Conservation (phyloP, 208 protist genomes). For the Leishmania braziliensis region DNA sequence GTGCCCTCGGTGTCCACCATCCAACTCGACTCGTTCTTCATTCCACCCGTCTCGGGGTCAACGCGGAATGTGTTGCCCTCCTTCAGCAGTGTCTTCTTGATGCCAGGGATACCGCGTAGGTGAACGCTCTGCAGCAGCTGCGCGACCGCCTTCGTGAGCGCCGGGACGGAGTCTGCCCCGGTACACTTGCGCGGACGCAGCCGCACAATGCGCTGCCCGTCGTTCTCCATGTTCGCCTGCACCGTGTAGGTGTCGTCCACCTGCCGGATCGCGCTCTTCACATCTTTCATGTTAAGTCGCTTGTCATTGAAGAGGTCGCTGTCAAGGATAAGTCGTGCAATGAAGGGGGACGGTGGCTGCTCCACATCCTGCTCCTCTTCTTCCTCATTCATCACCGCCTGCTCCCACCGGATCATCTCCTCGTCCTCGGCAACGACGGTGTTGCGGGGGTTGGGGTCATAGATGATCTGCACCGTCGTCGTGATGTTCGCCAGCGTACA, state of each 20-base stretch:
- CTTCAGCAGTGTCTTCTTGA: conserved; percentile 94
- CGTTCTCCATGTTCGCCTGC: conserved; percentile 95
- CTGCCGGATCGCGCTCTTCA: conserved; percentile 91
- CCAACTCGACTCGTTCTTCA: conserved; percentile 83
- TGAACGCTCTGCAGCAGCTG: conserved; percentile 79
- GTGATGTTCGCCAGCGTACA: conserved; percentile 94
- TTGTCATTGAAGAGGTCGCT: conserved; percentile 92
- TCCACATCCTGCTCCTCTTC: conserved; percentile 35
- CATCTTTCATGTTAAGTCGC: conserved; percentile 91
- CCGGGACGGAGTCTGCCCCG: conserved; percentile 61
- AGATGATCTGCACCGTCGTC: conserved; percentile 95
- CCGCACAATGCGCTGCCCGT: conserved; percentile 91
- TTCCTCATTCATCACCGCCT: conserved; percentile 67
- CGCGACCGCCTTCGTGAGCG: conserved; percentile 66
- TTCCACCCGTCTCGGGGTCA: conserved; percentile 45
- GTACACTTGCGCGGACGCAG: conserved; percentile 72
- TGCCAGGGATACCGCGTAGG: conserved; percentile 94
- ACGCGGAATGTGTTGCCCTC: conserved; percentile 54
- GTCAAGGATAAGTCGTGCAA: conserved; percentile 97
- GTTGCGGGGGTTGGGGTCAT: conserved; percentile 95
- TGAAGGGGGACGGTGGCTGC: conserved; percentile 88
- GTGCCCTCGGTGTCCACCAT: conserved; percentile 96
- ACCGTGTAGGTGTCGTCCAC: conserved; percentile 82
- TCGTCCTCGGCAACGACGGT: conserved; percentile 96
- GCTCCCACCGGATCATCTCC: conserved; percentile 68